A percentile compares a stretch with the other conserved stretches of the same genome.
phyloP scores from a whole-genome alignment of 1,139 yeast species.

The Blastobotrys petasosporus region DNA sequence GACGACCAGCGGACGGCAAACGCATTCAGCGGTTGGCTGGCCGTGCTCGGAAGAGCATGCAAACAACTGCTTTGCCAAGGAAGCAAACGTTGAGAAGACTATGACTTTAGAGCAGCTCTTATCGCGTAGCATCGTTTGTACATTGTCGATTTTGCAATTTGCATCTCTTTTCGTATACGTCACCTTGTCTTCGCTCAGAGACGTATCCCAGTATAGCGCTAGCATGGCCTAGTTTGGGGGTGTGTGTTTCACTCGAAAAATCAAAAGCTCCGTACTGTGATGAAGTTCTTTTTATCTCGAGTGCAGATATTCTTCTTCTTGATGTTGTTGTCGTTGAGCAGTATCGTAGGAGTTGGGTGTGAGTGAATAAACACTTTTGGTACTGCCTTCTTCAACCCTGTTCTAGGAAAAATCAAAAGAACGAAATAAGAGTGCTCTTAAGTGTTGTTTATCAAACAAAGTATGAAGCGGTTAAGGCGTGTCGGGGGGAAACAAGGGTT shows the following conservation, averaged over 20 bases:
- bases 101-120: background rate
- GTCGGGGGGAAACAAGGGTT: no score
- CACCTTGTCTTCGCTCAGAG: constrained; percentile 2
- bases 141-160: constrained; percentile 2
- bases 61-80: constrained; percentile 10
- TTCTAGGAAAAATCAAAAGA: constrained; percentile 2
- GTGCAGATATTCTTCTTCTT: background rate
- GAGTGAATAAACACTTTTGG: no score
- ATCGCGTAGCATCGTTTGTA: constrained; percentile 3
- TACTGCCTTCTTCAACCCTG: no score
- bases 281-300: background rate
- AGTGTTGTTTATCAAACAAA: background rate
- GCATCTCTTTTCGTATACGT: background rate
- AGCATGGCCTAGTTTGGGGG: background rate
- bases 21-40: background rate
- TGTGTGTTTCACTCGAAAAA: background rate
- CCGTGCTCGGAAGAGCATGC: constrained; percentile 11
- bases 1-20: constrained; percentile 8
- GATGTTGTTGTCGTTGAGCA: background rate
- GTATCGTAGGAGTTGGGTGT: background rate
- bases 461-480: background rate
- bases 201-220: constrained; percentile 9
- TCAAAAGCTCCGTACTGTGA: no score
- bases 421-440: constrained; percentile 1
- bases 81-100: constrained; percentile 10